phyloP scores from a whole-genome alignment of 73 alveolate genomes.

The Symbiodinium natans region DNA sequence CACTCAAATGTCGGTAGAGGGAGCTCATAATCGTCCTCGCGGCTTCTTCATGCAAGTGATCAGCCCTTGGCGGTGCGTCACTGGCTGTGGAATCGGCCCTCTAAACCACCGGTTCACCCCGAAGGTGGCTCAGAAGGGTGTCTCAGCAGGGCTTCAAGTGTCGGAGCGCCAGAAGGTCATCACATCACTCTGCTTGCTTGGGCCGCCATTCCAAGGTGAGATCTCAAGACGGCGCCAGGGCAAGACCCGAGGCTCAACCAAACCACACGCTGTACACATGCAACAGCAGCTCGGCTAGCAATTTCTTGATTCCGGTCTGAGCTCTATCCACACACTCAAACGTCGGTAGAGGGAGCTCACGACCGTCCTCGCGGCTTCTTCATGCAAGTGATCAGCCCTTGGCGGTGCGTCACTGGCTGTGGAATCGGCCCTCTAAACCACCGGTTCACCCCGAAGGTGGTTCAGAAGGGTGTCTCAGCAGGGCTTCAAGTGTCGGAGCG shows the following conservation, averaged over 20 bases:
- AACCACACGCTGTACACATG: not conserved
- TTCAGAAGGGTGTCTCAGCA: constrained; percentile 56
- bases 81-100: constrained; percentile 94
- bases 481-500: constrained; percentile 82
- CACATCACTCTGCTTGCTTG: not conserved
- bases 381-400: constrained; percentile 31
- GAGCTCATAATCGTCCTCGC: constrained; percentile 75
- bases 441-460: constrained; percentile 92
- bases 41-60: not conserved
- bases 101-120: constrained; percentile 93
- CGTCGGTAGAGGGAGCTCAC: constrained; percentile 88
- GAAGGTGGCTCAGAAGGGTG: constrained; percentile 33
- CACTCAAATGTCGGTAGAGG: constrained; percentile 46
- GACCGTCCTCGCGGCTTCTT: constrained; percentile 20
- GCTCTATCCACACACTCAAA: constrained; percentile 30
- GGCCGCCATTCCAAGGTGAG: not conserved
- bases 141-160: constrained; percentile 58
- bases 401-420: constrained; percentile 93
- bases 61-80: constrained; percentile 71
- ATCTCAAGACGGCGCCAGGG: not conserved
- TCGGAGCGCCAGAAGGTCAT: constrained; percentile 48
- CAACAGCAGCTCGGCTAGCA: constrained; percentile 20
- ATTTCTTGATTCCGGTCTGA: constrained; percentile 60
- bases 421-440: constrained; percentile 88
- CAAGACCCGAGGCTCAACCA: not conserved